These are phyloP conservation scores for Fusarium pseudocircinatum DNA, from an alignment of 2,329 filamentous ascomycete genomes.

Conservation along the genomic window DNA sequence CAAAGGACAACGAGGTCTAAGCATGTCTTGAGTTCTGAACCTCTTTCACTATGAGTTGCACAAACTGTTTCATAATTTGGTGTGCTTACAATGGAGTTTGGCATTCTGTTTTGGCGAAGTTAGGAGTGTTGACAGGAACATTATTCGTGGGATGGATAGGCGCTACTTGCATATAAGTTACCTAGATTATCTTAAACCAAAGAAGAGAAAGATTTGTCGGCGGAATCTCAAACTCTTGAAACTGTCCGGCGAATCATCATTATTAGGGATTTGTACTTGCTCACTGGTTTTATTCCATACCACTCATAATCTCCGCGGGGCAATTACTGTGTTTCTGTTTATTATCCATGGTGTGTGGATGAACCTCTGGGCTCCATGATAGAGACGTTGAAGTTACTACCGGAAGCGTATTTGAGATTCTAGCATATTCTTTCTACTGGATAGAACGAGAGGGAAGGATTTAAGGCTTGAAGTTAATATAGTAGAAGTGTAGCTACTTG, in stretches of 20 bases:
- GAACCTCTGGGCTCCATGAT: neutral
- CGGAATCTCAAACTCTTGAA: neutral
- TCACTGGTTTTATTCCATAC: neutral
- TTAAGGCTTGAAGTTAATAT: neutral
- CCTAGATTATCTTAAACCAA: constrained; percentile 11
- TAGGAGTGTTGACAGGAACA: constrained; percentile 37
- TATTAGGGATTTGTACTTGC: neutral
- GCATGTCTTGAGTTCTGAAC: neutral
- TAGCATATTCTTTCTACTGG: neutral
- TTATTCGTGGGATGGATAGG: constrained; percentile 15
- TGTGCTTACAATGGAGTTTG: constrained; percentile 19
- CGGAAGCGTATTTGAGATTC: neutral
- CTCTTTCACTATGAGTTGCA: neutral
- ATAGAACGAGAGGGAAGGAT: neutral
- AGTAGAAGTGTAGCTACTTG: neutral
- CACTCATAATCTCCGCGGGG: no score
- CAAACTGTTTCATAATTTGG: constrained; percentile 30
- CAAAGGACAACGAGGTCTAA: constrained; percentile 44
- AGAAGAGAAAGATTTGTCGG: neutral
- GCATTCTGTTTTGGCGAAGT: constrained; percentile 24
- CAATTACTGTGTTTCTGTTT: neutral
- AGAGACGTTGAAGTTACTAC: neutral
- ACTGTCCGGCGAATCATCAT: neutral
- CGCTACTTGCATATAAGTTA: constrained; percentile 13
- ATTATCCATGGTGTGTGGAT: neutral